Conservation (phyloP, 1,284 basidiomycete species). For the Trichosporon coremiiforme region DNA sequence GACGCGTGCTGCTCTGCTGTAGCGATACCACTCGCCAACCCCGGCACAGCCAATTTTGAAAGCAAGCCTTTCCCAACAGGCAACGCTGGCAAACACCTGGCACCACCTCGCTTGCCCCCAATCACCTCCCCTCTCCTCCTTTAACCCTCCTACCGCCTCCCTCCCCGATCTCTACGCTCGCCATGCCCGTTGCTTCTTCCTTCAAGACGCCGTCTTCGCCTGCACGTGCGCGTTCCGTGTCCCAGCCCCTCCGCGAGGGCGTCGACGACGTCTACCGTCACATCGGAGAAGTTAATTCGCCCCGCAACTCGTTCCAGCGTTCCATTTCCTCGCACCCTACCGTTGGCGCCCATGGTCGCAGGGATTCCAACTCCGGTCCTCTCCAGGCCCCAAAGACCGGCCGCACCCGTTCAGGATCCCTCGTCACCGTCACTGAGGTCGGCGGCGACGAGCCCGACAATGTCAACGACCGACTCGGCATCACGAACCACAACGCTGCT, state of each 20-base stretch:
- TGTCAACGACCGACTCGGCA: constrained; percentile 71
- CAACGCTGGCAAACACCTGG: background rate
- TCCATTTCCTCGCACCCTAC: constrained; percentile 23
- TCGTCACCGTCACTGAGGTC: constrained; percentile 86
- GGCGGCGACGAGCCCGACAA: constrained; percentile 76
- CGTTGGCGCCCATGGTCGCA: constrained; percentile 22
- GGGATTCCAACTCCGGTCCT: constrained; percentile 7
- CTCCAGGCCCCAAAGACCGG: constrained; percentile 22
- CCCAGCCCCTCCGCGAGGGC: constrained; percentile 52
- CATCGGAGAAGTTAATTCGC: constrained; percentile 19
- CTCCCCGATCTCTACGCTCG: constrained; percentile 8
- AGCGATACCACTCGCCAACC: background rate
- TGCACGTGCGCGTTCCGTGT: constrained; percentile 48
- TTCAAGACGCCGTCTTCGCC: constrained; percentile 43
- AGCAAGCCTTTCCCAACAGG: background rate
- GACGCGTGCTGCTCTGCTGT: background rate
- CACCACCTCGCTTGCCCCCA: constrained; percentile 7
- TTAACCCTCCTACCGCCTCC: constrained; percentile 3
- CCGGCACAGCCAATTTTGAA: background rate
- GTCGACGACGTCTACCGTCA: constrained; percentile 37
- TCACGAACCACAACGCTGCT: constrained; percentile 88
- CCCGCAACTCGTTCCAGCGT: constrained; percentile 25
- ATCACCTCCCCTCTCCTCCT: constrained; percentile 4
- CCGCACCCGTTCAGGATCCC: constrained; percentile 38
- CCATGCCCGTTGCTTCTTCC: constrained; percentile 32